Percentiles rank a stretch among this genome's conserved stretches.
Conservation (phyloP, 257 asterid genomes). For the Solanum acaule region DNA sequence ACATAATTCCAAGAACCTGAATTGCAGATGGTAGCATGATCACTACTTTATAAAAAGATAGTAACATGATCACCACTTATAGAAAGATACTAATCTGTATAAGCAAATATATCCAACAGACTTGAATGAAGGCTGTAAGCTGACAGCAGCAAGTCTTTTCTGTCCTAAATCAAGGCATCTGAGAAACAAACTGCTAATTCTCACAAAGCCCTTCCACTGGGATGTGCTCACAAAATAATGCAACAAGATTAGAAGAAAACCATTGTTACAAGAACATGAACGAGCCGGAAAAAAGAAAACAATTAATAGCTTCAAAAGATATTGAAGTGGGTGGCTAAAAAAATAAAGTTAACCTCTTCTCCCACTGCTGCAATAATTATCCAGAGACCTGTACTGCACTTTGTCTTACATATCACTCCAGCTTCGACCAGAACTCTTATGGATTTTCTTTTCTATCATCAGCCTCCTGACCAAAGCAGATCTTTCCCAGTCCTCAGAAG, state of each 20-base stretch:
- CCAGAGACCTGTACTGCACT: neutral
- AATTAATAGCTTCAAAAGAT: neutral
- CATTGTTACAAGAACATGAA: neutral
- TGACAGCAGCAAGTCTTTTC: neutral
- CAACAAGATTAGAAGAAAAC: neutral
- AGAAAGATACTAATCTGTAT: neutral
- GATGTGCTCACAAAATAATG: neutral
- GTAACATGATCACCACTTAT: neutral
- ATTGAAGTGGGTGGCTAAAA: neutral
- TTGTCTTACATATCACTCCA: constrained; percentile 36
- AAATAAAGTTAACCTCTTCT: neutral
- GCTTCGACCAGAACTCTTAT: constrained; percentile 67
- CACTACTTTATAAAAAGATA: neutral
- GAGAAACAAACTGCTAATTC: neutral
- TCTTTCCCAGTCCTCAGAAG: constrained; percentile 63
- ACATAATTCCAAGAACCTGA: neutral
- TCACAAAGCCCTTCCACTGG: neutral
- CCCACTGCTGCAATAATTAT: neutral
- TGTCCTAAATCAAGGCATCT: neutral
- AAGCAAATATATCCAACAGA: neutral
- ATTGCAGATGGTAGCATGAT: neutral
- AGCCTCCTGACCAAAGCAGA: constrained; percentile 59
- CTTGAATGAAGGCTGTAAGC: neutral
- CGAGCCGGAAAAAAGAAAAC: neutral
- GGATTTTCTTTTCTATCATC: constrained; percentile 54